phyloP scores from a whole-genome alignment of 2,329 filamentous ascomycete species.

The Claviceps sorghi region DNA sequence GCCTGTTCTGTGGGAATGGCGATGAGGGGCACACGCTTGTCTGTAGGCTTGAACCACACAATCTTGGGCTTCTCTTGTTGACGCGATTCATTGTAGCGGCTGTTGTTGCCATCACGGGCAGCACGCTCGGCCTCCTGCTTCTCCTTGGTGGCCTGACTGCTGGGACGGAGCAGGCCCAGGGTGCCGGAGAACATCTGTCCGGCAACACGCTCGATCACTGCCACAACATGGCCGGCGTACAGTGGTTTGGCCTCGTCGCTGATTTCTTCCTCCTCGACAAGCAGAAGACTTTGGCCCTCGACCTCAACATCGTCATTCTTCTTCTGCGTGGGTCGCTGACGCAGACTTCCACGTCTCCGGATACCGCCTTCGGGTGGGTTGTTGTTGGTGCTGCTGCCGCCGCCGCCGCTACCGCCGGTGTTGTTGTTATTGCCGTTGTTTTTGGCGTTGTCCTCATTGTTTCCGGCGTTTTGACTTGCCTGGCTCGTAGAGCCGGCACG shows the following conservation, averaged over 20 bases:
- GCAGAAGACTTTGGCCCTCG: conserved; percentile 87
- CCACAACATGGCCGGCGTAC: conserved; percentile 92
- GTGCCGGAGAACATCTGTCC: conserved; percentile 99
- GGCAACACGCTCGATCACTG: conserved; percentile 89
- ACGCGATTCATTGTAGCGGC: conserved; percentile 62
- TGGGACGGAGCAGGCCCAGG: conserved; percentile 81
- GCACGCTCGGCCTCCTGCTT: conserved; percentile 96
- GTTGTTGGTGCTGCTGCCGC: conserved; percentile 41
- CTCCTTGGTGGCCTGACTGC: conserved; percentile 97
- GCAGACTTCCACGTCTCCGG: conserved; percentile 81
- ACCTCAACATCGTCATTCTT: conserved; percentile 99
- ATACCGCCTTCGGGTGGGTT: conserved; percentile 66
- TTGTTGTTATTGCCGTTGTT: conserved; percentile 24
- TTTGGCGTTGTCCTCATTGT: conserved; percentile 49
- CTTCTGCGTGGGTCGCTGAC: conserved; percentile 95
- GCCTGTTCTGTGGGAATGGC: conserved; percentile 97
- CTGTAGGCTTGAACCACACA: conserved; percentile 99
- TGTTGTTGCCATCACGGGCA: conserved; percentile 65
- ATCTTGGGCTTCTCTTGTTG: conserved; percentile 95
- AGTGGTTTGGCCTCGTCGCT: conserved; percentile 96
- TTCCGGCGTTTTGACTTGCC: conserved; percentile 47
- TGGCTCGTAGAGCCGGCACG: conserved; percentile 63
- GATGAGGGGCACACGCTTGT: conserved; percentile 95
- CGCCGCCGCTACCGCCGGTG: conserved; percentile 24
- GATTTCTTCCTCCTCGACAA: conserved; percentile 97